Conservation (phyloP, 257 asterid genomes). For the Solanum habrochaites region DNA sequence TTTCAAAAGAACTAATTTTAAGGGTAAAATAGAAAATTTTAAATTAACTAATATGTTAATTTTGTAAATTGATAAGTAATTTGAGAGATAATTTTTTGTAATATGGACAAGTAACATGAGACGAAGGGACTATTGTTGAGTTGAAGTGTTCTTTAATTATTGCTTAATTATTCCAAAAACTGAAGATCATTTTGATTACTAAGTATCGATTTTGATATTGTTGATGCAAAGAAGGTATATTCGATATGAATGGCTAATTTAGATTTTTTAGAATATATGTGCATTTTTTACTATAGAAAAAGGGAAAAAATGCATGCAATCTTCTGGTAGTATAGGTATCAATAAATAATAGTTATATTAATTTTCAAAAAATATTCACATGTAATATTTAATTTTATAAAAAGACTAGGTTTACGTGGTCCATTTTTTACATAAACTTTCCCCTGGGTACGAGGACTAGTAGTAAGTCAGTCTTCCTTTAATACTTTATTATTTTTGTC, state of each 20-base stretch:
- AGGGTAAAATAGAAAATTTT: too few relatives aligned
- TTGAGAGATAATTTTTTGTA: too few relatives aligned
- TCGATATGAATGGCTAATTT: background rate
- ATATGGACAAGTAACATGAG: background rate
- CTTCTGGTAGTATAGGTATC: too few relatives aligned
- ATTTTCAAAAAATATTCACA: too few relatives aligned
- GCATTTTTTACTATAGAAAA: background rate
- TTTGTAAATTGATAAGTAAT: background rate
- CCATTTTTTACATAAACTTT: too few relatives aligned
- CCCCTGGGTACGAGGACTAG: too few relatives aligned
- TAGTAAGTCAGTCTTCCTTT: too few relatives aligned
- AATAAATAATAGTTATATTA: too few relatives aligned
- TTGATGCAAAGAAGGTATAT: background rate
- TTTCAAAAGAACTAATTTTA: background rate
- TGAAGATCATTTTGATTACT: background rate
- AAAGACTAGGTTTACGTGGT: too few relatives aligned
- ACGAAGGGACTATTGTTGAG: too few relatives aligned
- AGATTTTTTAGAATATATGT: too few relatives aligned
- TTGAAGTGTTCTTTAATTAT: background rate
- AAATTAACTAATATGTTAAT: background rate
- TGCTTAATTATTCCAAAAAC: background rate
- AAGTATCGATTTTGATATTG: background rate
- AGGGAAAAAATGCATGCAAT: background rate
- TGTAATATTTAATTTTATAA: too few relatives aligned
- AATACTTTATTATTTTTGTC: background rate